Evolutionary conservation across 2,329 filamentous ascomycete genomes (phyloP).

Genomic region (Calonectria montana): DNA sequence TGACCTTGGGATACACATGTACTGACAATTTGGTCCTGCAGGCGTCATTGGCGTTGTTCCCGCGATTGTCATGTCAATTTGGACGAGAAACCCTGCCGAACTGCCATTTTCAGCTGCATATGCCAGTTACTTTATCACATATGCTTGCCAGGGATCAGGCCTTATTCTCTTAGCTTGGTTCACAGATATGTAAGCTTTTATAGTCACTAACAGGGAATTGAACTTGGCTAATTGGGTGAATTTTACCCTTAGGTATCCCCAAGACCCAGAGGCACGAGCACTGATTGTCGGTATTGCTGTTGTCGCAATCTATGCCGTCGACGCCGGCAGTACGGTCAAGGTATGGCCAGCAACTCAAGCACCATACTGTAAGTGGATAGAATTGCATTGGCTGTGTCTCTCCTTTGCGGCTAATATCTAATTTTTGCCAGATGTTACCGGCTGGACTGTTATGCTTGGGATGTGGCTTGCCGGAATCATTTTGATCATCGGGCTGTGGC

Average conservation of each 20-base stretch:
- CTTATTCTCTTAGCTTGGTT: slow-evolving; percentile 65
- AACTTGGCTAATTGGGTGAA: neutral
- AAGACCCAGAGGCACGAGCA: slow-evolving; percentile 25
- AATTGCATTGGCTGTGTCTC: neutral
- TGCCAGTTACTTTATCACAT: slow-evolving; percentile 62
- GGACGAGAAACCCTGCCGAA: slow-evolving; percentile 57
- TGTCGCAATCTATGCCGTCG: slow-evolving; percentile 27
- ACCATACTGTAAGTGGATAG: slow-evolving; percentile 14
- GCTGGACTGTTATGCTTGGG: slow-evolving; percentile 15
- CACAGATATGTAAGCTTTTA: slow-evolving; percentile 52
- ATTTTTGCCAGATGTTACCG: neutral
- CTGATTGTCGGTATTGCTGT: slow-evolving; percentile 22
- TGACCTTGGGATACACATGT: neutral
- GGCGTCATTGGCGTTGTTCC: slow-evolving; percentile 59
- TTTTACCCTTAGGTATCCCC: neutral
- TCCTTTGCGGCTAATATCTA: neutral
- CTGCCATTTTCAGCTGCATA: slow-evolving; percentile 60
- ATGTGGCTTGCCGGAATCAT: slow-evolving; percentile 17
- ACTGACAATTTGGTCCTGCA: neutral
- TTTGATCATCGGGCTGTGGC: slow-evolving; percentile 8
- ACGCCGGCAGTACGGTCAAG: slow-evolving; percentile 14
- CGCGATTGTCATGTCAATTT: slow-evolving; percentile 64
- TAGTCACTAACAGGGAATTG: fast-evolving
- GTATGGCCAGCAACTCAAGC: slow-evolving; percentile 22
- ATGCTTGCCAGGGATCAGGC: slow-evolving; percentile 59